Percentiles rank a stretch among this genome's conserved stretches.
Evolutionary conservation across 2,329 filamentous ascomycete species (phyloP).

Genomic region (Cryoendolithus antarcticus): DNA sequence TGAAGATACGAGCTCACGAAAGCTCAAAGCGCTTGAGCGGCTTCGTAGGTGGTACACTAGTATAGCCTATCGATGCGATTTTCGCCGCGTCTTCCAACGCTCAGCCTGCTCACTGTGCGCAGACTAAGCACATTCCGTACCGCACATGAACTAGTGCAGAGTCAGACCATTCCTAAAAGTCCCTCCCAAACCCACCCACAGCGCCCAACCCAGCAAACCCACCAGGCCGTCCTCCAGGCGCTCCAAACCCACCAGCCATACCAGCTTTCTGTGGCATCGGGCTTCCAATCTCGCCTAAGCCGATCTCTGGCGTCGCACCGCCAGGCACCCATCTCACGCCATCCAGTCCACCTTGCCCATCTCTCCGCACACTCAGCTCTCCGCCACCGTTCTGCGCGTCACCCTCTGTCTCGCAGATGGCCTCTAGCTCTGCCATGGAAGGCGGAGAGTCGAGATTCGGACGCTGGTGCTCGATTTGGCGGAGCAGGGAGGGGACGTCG

Average conservation of each 20-base stretch:
- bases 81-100: no score
- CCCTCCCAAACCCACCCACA: constrained; percentile 7
- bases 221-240: constrained; percentile 10
- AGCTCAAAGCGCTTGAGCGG: no score
- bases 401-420: constrained; percentile 84
- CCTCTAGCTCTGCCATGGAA: constrained; percentile 57
- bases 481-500: constrained; percentile 50
- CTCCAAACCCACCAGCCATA: constrained; percentile 21
- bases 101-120: no score
- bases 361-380: constrained; percentile 57
- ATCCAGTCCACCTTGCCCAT: constrained; percentile 1
- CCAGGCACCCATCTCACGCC: constrained; percentile 32
- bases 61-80: no score
- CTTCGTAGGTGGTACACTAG: no score
- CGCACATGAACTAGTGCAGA: no score
- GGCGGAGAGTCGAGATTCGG: constrained; percentile 44
- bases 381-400: constrained; percentile 78
- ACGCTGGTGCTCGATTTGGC: constrained; percentile 54
- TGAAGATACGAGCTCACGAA: no score
- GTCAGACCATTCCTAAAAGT: no score
- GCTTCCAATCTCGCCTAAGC: constrained; percentile 36
- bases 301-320: constrained; percentile 17
- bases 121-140: no score
- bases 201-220: constrained; percentile 17
- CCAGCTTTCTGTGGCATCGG: constrained; percentile 32